These are phyloP conservation scores for Candida coleopterorum DNA, from an alignment of 805 yeast genomes.

Conservation along the genomic window DNA sequence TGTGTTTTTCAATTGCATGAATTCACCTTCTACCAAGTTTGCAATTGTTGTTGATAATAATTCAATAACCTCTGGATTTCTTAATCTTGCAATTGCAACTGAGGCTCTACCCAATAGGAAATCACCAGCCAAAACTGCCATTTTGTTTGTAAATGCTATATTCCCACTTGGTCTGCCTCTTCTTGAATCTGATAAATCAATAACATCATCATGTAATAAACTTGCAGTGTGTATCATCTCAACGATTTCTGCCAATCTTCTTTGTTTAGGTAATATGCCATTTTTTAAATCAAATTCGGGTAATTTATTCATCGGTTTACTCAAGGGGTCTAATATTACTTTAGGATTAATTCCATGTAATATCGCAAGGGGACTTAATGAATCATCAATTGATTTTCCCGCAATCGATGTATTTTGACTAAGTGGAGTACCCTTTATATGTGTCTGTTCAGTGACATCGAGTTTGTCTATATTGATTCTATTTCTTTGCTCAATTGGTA, in stretches of 20 bases:
- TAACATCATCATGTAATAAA: conserved; percentile 92
- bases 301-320: conserved; percentile 69
- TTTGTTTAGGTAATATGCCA: conserved; percentile 90
- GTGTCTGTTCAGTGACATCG: conserved; percentile 66
- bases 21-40: conserved; percentile 95
- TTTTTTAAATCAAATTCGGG: conserved; percentile 55
- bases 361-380: conserved; percentile 75
- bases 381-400: conserved; percentile 54
- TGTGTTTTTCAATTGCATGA: conserved; percentile 96
- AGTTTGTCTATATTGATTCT: conserved; percentile 55
- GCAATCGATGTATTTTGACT: conserved; percentile 44
- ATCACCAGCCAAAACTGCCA: conserved; percentile 97
- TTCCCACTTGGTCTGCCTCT: conserved; percentile 91
- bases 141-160: conserved; percentile 89
- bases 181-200: conserved; percentile 83
- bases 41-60: conserved; percentile 94
- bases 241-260: conserved; percentile 93
- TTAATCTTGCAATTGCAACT: conserved; percentile 84
- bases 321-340: conserved; percentile 75
- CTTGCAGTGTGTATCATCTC: conserved; percentile 99
- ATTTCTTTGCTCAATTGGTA: conserved; percentile 66
- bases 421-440: conserved; percentile 54
- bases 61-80: conserved; percentile 97
- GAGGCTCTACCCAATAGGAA: conserved; percentile 94
- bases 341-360: conserved; percentile 89